phyloP scores from a whole-genome alignment of 176 grass and related monocot genomes.

The Rhynchospora pubera region DNA sequence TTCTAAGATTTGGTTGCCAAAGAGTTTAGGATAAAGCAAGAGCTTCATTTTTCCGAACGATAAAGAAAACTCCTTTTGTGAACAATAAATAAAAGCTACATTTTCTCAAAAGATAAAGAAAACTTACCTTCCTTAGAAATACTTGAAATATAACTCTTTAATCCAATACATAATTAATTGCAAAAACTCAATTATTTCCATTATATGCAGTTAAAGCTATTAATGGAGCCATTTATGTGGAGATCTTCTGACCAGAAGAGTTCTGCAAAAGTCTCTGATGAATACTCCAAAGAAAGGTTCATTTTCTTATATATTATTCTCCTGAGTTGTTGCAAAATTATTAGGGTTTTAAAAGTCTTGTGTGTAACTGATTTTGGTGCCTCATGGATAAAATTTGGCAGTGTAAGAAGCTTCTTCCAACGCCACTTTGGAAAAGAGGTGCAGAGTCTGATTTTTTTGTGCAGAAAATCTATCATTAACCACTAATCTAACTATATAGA shows the following conservation, averaged over 20 bases:
- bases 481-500: conserved; percentile 16
- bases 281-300: conserved; percentile 71
- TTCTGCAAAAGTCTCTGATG: conserved; percentile 63
- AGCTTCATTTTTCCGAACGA: background rate
- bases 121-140: background rate
- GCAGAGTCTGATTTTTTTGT: background rate
- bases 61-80: background rate
- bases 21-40: background rate
- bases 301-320: conserved; percentile 31
- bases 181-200: conserved; percentile 16
- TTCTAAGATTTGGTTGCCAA: background rate
- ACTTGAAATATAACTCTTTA: conserved; percentile 12
- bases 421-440: conserved; percentile 97
- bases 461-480: conserved; percentile 5
- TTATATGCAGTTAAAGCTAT: conserved; percentile 50
- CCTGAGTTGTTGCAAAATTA: background rate
- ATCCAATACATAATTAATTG: conserved; percentile 17
- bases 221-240: conserved; percentile 79
- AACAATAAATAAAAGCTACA: background rate
- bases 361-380: conserved; percentile 24
- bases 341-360: background rate
- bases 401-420: conserved; percentile 76
- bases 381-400: conserved; percentile 33
- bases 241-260: conserved; percentile 37
- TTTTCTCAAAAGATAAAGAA: conserved; percentile 6